Percentiles rank a stretch among this genome's conserved stretches.
These are phyloP conservation scores for Aspergillus eucalypticola DNA, from an alignment of 2,329 filamentous ascomycete species.

Conservation along the genomic window DNA sequence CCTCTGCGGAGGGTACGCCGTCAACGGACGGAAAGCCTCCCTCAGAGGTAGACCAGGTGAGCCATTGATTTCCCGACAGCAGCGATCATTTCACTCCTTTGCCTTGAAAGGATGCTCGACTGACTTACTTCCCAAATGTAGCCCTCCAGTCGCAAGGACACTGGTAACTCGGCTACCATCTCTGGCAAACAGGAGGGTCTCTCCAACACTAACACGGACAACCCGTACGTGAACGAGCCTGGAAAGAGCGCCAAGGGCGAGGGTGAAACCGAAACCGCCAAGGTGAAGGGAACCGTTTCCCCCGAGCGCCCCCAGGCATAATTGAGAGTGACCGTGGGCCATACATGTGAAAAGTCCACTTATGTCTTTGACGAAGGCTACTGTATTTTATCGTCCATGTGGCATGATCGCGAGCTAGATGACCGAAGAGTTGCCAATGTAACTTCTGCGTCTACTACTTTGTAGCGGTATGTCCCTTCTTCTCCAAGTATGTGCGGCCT, in stretches of 20 bases:
- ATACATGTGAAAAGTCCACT: neutral
- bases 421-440: neutral
- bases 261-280: conserved; percentile 57
- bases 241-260: conserved; percentile 60
- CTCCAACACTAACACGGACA: conserved; percentile 54
- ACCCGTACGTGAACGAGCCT: conserved; percentile 48
- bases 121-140: conserved; percentile 4
- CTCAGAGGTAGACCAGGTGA: conserved; percentile 21
- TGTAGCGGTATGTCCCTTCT: neutral
- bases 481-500: neutral
- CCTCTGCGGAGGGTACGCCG: neutral
- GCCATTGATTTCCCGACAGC: neutral
- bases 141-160: conserved; percentile 16
- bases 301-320: conserved; percentile 29
- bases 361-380: neutral
- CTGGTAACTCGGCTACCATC: conserved; percentile 41
- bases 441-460: too few relatives aligned
- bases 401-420: neutral
- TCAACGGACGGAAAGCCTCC: conserved; percentile 16
- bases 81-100: too few relatives aligned
- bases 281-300: conserved; percentile 53
- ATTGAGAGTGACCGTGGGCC: neutral
- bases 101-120: neutral
- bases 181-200: conserved; percentile 57
- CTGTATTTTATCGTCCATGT: neutral